phyloP scores from a whole-genome alignment of 2,329 filamentous ascomycete species.

The Phoma sp. region DNA sequence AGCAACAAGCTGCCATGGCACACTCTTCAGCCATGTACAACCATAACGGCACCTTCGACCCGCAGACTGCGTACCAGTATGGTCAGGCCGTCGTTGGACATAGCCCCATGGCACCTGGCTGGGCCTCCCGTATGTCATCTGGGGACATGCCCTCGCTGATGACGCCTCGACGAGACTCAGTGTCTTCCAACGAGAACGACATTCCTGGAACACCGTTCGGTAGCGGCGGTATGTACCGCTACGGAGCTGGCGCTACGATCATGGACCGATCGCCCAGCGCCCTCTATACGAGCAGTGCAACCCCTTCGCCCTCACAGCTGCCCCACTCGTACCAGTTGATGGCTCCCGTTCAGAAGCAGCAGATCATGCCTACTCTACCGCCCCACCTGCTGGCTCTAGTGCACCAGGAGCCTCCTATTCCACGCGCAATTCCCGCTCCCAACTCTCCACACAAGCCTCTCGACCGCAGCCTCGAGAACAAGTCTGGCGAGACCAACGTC shows the following conservation, averaged over 20 bases:
- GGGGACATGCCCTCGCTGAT: conserved; percentile 58
- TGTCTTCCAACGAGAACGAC: conserved; percentile 61
- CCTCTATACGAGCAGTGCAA: conserved; percentile 56
- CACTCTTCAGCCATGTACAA: conserved; percentile 54
- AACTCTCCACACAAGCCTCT: conserved; percentile 86
- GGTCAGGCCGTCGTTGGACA: conserved; percentile 53
- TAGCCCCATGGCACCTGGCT: conserved; percentile 54
- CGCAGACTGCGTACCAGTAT: conserved; percentile 53
- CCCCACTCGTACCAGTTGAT: conserved; percentile 53
- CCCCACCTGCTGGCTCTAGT: conserved; percentile 55
- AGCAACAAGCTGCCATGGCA: conserved; percentile 40
- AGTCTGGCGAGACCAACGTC: conserved; percentile 94
- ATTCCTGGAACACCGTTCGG: conserved; percentile 57
- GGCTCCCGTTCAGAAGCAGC: conserved; percentile 47
- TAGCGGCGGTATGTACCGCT: conserved; percentile 53
- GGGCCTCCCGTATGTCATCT: conserved; percentile 55
- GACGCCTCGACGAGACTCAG: conserved; percentile 59
- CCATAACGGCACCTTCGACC: conserved; percentile 52
- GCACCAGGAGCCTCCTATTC: conserved; percentile 79
- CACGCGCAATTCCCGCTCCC: conserved; percentile 86
- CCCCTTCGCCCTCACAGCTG: conserved; percentile 58
- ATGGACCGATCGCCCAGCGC: conserved; percentile 58
- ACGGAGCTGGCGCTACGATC: conserved; percentile 54
- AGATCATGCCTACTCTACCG: conserved; percentile 49
- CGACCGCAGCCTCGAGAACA: conserved; percentile 93